Conservation (phyloP, 306 rosid species). For the Sicyos baderoa region DNA sequence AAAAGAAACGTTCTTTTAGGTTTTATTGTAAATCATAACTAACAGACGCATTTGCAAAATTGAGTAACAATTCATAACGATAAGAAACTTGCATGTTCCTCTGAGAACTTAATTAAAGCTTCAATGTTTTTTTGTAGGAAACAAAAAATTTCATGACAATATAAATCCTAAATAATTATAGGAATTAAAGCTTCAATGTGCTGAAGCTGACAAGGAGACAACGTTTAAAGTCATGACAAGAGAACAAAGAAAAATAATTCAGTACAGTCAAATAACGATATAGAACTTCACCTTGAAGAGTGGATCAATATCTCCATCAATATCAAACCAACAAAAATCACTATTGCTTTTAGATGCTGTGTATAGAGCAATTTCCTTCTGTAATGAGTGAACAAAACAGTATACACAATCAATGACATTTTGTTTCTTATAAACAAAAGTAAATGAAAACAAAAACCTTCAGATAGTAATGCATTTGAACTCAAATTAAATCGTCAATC, state of each 20-base stretch:
- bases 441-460: background rate
- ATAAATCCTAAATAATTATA: too few relatives aligned
- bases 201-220: background rate
- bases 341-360: slow-evolving; percentile 65
- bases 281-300: slow-evolving; percentile 63
- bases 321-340: slow-evolving; percentile 76
- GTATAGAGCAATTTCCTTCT: slow-evolving; percentile 95
- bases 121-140: too few relatives aligned
- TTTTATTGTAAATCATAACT: background rate
- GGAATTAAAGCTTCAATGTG: background rate
- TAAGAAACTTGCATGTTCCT: background rate
- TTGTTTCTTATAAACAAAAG: background rate
- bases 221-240: background rate
- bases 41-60: background rate
- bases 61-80: background rate
- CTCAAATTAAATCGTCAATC: background rate
- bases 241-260: background rate
- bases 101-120: background rate
- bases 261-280: slow-evolving; percentile 1
- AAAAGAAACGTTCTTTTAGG: background rate
- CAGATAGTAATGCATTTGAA: slow-evolving; percentile 16
- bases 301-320: slow-evolving; percentile 83
- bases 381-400: slow-evolving; percentile 30
- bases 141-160: too few relatives aligned
- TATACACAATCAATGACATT: background rate